phyloP scores from a whole-genome alignment of 768 basidiomycete species.

The Cyclocybe cylindracea region DNA sequence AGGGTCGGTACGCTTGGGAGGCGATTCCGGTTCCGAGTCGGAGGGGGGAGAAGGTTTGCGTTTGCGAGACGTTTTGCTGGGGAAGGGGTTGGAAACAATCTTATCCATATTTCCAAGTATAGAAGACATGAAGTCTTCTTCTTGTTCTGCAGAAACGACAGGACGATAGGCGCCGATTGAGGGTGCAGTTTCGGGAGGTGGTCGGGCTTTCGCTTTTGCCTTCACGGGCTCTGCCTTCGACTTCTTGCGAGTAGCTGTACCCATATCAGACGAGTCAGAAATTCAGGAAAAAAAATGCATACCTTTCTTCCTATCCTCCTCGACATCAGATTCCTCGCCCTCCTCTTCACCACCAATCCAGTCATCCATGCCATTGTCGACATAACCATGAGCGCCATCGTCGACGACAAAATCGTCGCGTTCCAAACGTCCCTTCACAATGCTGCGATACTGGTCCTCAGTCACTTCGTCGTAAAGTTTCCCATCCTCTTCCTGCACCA shows the following conservation, averaged over 20 bases:
- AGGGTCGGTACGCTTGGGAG: constrained; percentile 31
- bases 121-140: constrained; percentile 86
- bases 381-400: constrained; percentile 88
- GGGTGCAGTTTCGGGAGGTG: constrained; percentile 53
- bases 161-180: constrained; percentile 83
- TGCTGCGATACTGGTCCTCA: constrained; percentile 84
- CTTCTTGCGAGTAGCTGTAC: constrained; percentile 44
- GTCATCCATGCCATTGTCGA: constrained; percentile 97
- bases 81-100: constrained; percentile 23
- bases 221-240: constrained; percentile 34
- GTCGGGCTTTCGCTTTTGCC: constrained; percentile 49
- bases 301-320: constrained; percentile 47
- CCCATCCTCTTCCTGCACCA: constrained; percentile 53
- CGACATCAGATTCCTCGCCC: constrained; percentile 55
- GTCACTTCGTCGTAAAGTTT: constrained; percentile 87
- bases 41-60: constrained; percentile 63
- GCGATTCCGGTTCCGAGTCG: constrained; percentile 38
- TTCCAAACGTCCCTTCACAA: constrained; percentile 82
- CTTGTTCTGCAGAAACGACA: constrained; percentile 72
- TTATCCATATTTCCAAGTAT: constrained; percentile 75
- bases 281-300: constrained; percentile 10
- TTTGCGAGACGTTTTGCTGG: constrained; percentile 47
- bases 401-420: constrained; percentile 95
- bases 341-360: constrained; percentile 68
- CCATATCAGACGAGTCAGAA: background rate